These are phyloP conservation scores for Coniferiporia weirii DNA, from an alignment of 1,284 basidiomycete genomes.

Conservation along the genomic window DNA sequence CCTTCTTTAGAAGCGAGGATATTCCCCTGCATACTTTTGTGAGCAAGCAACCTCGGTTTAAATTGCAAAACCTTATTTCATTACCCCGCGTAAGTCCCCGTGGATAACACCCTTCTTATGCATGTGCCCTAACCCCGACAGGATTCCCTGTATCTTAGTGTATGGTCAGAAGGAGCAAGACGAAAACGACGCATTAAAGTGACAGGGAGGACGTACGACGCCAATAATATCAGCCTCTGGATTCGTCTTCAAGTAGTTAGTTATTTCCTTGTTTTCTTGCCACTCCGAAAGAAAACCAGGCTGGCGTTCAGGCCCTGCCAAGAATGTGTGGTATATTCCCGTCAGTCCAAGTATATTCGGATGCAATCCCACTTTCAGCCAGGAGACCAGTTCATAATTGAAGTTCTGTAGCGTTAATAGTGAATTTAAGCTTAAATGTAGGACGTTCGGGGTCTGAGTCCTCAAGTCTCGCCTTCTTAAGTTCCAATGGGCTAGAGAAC, in stretches of 20 bases:
- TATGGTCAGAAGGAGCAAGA: neutral
- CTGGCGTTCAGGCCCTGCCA: neutral
- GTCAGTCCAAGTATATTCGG: constrained; percentile 4
- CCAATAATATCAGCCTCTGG: constrained; percentile 5
- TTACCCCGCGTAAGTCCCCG: constrained; percentile 16
- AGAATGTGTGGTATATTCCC: constrained; percentile 5
- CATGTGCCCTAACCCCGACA: constrained; percentile 12
- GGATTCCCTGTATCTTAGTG: constrained; percentile 7
- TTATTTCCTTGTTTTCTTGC: constrained; percentile 8
- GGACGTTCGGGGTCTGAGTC: neutral
- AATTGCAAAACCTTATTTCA: neutral
- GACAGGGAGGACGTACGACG: neutral
- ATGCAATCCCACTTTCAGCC: constrained; percentile 5
- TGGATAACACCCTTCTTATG: constrained; percentile 14
- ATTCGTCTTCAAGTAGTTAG: neutral
- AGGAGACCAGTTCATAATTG: constrained; percentile 3
- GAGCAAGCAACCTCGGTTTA: neutral
- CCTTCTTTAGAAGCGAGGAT: neutral
- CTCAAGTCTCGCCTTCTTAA: neutral
- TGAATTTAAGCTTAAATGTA: neutral
- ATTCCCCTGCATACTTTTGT: neutral
- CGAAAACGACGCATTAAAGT: neutral
- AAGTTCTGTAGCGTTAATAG: neutral
- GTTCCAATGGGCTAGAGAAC: neutral
- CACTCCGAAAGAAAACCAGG: constrained; percentile 10